Conservation (phyloP, 169 alveolate species). For the Eimeria necatrix region DNA sequence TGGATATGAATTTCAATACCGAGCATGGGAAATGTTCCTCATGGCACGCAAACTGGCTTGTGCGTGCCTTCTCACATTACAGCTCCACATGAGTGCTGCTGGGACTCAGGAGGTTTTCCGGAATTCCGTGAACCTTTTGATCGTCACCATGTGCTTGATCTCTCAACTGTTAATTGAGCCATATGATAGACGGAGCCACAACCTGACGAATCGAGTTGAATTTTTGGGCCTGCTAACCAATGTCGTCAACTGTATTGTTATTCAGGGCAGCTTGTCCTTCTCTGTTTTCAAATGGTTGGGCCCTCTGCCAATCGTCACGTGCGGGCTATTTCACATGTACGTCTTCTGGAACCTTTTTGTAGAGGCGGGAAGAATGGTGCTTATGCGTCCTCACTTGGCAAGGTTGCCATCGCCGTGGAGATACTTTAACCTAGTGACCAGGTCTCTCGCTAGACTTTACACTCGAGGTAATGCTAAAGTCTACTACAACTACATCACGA, state of each 20-base stretch:
- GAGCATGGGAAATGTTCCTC: conserved; percentile 79
- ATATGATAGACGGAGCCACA: conserved; percentile 81
- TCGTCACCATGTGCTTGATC: conserved; percentile 60
- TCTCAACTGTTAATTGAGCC: conserved; percentile 81
- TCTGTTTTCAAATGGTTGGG: conserved; percentile 78
- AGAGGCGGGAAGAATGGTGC: conserved; percentile 82
- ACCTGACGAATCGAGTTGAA: conserved; percentile 79
- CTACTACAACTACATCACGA: conserved; percentile 82
- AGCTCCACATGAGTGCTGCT: conserved; percentile 61
- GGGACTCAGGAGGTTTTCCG: conserved; percentile 82
- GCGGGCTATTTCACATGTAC: conserved; percentile 73
- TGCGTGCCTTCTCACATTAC: conserved; percentile 73
- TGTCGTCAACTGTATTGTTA: conserved; percentile 70
- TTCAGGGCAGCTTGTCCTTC: conserved; percentile 81
- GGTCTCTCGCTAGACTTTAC: conserved; percentile 82
- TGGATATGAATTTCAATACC: conserved; percentile 79
- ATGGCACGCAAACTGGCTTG: conserved; percentile 72
- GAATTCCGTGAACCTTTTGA: conserved; percentile 75
- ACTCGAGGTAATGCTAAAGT: conserved; percentile 80
- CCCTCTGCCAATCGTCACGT: conserved; percentile 66
- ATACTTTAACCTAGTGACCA: conserved; percentile 78
- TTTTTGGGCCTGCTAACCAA: conserved; percentile 75
- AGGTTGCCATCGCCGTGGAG: conserved; percentile 81
- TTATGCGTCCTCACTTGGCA: conserved; percentile 82
- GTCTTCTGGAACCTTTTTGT: conserved; percentile 82